Conservation (phyloP, 257 asterid genomes). For the Osmanthus fragrans region DNA sequence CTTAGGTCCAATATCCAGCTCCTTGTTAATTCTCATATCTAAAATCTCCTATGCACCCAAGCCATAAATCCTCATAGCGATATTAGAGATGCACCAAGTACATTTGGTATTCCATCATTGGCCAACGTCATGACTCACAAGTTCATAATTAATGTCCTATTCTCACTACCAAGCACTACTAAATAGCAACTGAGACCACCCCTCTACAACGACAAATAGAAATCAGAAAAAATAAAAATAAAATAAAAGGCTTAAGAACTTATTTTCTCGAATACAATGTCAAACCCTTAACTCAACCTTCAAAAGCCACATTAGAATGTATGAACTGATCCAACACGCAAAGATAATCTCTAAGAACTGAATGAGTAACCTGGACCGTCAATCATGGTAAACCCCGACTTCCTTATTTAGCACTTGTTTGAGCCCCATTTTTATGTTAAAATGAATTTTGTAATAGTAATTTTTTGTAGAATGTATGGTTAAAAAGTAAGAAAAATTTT, state of each 20-base stretch:
- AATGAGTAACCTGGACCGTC: neutral
- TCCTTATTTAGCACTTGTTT: neutral
- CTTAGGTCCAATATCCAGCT: neutral
- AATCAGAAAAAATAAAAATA: neutral
- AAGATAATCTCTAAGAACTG: neutral
- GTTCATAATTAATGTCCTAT: neutral
- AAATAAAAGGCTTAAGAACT: neutral
- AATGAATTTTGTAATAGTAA: no score
- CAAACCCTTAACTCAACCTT: neutral
- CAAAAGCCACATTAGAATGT: neutral
- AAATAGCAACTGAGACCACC: neutral
- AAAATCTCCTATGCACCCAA: conserved; percentile 2
- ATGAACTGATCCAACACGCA: neutral
- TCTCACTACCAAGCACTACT: conserved; percentile 4
- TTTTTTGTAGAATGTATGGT: no score
- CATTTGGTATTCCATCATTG: neutral
- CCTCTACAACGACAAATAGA: neutral
- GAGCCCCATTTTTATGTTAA: no score
- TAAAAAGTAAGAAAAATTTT: no score
- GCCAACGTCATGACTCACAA: neutral
- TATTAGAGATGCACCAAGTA: conserved; percentile 1
- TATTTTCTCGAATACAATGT: neutral
- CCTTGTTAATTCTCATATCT: neutral
- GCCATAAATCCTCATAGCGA: conserved; percentile 5
- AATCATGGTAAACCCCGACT: neutral